phyloP scores from a whole-genome alignment of 192 early-diverging fungal species.

The Linnemannia schmuckeri region DNA sequence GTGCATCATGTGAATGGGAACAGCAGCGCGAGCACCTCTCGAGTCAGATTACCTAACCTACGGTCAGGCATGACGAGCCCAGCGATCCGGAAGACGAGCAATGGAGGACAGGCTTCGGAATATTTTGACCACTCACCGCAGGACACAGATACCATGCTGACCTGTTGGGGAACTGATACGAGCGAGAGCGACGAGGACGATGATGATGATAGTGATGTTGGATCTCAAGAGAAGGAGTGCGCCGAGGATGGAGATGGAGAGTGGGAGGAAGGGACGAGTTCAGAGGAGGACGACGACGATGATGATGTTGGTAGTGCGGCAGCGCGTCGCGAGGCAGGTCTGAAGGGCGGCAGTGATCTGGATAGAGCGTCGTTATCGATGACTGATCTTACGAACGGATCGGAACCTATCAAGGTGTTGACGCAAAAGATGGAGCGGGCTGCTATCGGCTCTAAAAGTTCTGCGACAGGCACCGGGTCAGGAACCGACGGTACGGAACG shows the following conservation, averaged over 20 bases:
- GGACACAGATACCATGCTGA: slow-evolving; percentile 48
- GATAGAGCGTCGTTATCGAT: neutral
- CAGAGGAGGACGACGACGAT: slow-evolving; percentile 30
- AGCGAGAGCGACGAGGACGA: slow-evolving; percentile 31
- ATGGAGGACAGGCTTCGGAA: neutral
- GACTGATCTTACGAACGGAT: neutral
- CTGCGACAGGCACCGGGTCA: neutral
- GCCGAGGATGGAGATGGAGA: slow-evolving; percentile 52
- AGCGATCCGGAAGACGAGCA: neutral
- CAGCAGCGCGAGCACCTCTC: slow-evolving; percentile 22
- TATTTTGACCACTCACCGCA: slow-evolving; percentile 48
- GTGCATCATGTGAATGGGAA: slow-evolving; percentile 18
- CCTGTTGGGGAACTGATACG: slow-evolving; percentile 48
- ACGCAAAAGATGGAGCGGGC: neutral
- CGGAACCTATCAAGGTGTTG: neutral
- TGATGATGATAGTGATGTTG: slow-evolving; percentile 10
- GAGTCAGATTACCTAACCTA: neutral
- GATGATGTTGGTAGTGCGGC: neutral
- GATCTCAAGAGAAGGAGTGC: slow-evolving; percentile 20
- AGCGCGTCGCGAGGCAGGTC: neutral
- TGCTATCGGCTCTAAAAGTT: neutral
- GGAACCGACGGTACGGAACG: neutral
- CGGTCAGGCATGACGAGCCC: slow-evolving; percentile 15
- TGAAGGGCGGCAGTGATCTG: neutral
- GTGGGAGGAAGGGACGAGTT: slow-evolving; percentile 44